Conservation (phyloP, 495 filamentous ascomycete genomes). For the Penicillium salamii region DNA sequence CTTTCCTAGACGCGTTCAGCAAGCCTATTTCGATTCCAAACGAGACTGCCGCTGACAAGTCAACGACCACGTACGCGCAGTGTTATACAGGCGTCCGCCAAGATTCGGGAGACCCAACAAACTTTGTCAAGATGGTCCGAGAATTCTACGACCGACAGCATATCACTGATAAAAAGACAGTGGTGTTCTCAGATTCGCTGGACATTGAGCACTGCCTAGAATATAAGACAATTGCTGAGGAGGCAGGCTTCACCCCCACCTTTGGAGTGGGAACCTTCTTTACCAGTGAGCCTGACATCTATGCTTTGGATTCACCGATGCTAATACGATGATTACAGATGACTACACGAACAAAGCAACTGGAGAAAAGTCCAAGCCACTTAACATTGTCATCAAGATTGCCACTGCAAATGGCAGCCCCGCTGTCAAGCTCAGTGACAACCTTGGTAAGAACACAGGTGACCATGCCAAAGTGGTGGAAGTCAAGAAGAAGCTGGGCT, state of each 20-base stretch:
- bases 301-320: not conserved
- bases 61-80: constrained; percentile 68
- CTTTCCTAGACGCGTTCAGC: constrained; percentile 81
- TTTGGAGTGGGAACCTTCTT: constrained; percentile 96
- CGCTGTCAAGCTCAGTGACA: constrained; percentile 95
- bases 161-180: constrained; percentile 79
- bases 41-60: constrained; percentile 4
- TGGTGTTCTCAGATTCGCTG: constrained; percentile 97
- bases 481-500: constrained; percentile 83
- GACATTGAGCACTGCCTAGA: constrained; percentile 87
- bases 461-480: constrained; percentile 71
- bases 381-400: constrained; percentile 98
- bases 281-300: constrained; percentile 57
- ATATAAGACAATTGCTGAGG: constrained; percentile 79
- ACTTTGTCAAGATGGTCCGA: constrained; percentile 78
- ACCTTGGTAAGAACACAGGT: constrained; percentile 93
- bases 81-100: constrained; percentile 87
- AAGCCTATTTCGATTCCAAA: constrained; percentile 46
- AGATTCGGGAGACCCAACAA: constrained; percentile 86
- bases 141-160: constrained; percentile 78
- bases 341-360: constrained; percentile 70
- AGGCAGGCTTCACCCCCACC: constrained; percentile 72
- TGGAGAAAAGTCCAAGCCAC: constrained; percentile 79
- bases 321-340: constrained; percentile 44
- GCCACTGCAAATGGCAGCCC: constrained; percentile 76